phyloP scores from a whole-genome alignment of 305 asterid species.

The Fraxinus latifolia region DNA sequence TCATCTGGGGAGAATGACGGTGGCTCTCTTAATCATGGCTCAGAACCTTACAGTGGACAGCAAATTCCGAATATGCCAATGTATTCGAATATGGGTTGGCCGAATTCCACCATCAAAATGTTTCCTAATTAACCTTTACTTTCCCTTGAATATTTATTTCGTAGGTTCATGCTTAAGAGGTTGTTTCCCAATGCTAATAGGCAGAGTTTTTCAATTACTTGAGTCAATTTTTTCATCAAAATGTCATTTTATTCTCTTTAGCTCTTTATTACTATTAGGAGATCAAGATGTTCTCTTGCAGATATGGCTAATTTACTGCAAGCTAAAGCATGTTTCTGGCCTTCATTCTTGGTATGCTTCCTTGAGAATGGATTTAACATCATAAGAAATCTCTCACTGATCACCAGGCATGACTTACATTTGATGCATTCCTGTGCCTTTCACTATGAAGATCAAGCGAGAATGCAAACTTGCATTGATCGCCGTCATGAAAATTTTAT shows the following conservation, averaged over 20 bases:
- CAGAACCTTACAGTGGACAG: constrained; percentile 40
- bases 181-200: constrained; percentile 23
- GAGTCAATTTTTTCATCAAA: neutral
- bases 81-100: constrained; percentile 68
- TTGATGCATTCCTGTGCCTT: neutral
- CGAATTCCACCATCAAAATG: constrained; percentile 57
- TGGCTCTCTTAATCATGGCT: constrained; percentile 41
- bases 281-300: neutral
- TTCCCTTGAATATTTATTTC: neutral
- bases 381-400: neutral
- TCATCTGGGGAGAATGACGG: constrained; percentile 54
- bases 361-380: neutral
- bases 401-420: neutral
- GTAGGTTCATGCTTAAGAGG: neutral
- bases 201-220: neutral
- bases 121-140: constrained; percentile 35
- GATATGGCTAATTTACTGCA: neutral
- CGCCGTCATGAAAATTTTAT: neutral
- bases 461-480: neutral
- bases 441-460: neutral
- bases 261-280: neutral
- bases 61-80: constrained; percentile 49
- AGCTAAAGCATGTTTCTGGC: neutral
- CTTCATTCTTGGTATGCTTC: too few relatives aligned
- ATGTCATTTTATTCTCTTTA: neutral